Percentiles rank a stretch among this genome's conserved stretches.
Evolutionary conservation across 306 rosid species (phyloP).

Genomic region (Vigna radiata): DNA sequence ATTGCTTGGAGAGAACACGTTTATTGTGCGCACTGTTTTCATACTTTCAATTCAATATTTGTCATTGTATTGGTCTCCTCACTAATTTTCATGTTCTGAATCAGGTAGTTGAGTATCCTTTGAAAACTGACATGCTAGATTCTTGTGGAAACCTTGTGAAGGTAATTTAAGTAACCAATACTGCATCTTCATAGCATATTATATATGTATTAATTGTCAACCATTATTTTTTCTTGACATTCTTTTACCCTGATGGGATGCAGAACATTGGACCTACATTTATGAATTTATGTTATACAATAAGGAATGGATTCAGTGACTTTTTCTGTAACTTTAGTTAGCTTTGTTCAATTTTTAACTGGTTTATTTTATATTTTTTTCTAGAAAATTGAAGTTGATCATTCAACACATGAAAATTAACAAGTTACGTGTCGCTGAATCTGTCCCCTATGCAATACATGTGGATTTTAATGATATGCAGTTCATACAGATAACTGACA

Average conservation of each 20-base stretch:
- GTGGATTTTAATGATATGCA: constrained; percentile 24
- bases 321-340: no score
- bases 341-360: no score
- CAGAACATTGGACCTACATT: constrained; percentile 8
- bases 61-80: constrained; percentile 6
- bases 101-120: constrained; percentile 91
- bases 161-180: constrained; percentile 60
- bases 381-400: no score
- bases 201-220: not conserved
- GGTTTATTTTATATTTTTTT: no score
- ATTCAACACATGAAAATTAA: no score
- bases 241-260: not conserved
- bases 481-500: constrained; percentile 76
- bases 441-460: not conserved
- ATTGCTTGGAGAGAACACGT: constrained; percentile 78
- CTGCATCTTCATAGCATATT: constrained; percentile 11
- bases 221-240: not conserved
- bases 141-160: constrained; percentile 81
- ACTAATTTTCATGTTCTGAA: constrained; percentile 40
- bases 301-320: no score
- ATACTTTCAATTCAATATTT: not conserved
- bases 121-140: constrained; percentile 82
- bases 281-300: constrained; percentile 17
- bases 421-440: no score
- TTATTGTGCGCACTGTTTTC: constrained; percentile 64